Conservation (phyloP, 179 eudicot genomes). For the Silene coronaria region DNA sequence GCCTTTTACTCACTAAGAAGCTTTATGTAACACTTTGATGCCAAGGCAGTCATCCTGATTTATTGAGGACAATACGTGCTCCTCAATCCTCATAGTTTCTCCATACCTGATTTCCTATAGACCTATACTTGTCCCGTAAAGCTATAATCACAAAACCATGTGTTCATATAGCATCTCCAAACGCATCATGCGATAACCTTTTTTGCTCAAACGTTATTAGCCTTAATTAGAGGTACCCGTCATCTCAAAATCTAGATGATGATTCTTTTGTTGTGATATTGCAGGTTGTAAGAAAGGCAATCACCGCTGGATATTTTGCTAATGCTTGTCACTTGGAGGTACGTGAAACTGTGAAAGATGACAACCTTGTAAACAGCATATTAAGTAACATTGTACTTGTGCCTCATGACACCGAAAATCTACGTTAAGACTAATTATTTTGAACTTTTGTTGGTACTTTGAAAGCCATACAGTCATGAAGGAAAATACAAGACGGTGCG, state of each 20-base stretch:
- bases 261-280: neutral
- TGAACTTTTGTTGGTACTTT: neutral
- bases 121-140: neutral
- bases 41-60: too few species aligned
- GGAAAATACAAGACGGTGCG: conserved; percentile 87
- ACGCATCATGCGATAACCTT: neutral
- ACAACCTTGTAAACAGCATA: neutral
- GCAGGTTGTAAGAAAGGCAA: conserved; percentile 84
- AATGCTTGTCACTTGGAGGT: conserved; percentile 90
- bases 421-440: neutral
- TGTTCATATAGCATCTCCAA: neutral
- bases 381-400: neutral
- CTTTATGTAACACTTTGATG: too few species aligned
- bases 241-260: neutral
- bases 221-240: neutral
- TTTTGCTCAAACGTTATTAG: neutral
- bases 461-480: conserved; percentile 74
- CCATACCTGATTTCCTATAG: neutral
- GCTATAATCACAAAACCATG: neutral
- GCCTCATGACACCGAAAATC: neutral
- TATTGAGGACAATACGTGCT: neutral
- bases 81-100: neutral
- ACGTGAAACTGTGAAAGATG: conserved; percentile 38
- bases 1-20: too few species aligned
- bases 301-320: conserved; percentile 87